Conservation (phyloP, 2,329 filamentous ascomycete genomes). For the Colletotrichum endophyticum region DNA sequence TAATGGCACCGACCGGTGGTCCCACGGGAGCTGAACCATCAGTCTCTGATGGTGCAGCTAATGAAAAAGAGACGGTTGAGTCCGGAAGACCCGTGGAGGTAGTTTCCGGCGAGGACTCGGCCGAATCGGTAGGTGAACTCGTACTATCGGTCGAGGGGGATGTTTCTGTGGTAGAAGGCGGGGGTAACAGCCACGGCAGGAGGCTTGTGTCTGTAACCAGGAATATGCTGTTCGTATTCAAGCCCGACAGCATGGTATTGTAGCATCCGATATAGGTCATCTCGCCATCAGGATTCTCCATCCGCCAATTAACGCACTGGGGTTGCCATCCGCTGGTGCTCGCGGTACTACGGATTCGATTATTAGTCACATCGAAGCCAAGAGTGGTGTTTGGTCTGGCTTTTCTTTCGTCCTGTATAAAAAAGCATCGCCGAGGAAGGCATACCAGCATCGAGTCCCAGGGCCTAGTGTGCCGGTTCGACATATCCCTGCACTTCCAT, state of each 20-base stretch:
- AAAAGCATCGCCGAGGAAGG: not conserved
- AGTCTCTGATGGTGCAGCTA: not conserved
- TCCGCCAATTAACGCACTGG: not conserved
- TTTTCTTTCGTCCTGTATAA: not conserved
- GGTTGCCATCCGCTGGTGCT: not conserved
- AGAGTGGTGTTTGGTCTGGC: no score
- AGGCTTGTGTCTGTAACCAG: not conserved
- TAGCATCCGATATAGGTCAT: not conserved
- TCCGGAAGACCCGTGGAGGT: not conserved
- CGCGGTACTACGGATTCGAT: not conserved
- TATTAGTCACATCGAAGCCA: not conserved
- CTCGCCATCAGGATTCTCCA: not conserved
- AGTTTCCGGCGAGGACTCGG: not conserved
- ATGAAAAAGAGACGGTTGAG: not conserved
- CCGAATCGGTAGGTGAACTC: not conserved
- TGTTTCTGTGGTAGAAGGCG: not conserved
- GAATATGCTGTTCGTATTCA: not conserved
- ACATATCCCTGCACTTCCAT: not conserved
- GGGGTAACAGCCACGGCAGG: not conserved
- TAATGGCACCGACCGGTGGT: constrained; percentile 33
- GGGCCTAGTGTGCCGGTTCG: not conserved
- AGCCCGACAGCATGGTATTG: not conserved
- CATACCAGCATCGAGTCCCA: not conserved
- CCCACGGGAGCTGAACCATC: not conserved
- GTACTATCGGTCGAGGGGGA: not conserved